Conservation (phyloP, 2,329 filamentous ascomycete genomes). For the Calonectria leucothoes region DNA sequence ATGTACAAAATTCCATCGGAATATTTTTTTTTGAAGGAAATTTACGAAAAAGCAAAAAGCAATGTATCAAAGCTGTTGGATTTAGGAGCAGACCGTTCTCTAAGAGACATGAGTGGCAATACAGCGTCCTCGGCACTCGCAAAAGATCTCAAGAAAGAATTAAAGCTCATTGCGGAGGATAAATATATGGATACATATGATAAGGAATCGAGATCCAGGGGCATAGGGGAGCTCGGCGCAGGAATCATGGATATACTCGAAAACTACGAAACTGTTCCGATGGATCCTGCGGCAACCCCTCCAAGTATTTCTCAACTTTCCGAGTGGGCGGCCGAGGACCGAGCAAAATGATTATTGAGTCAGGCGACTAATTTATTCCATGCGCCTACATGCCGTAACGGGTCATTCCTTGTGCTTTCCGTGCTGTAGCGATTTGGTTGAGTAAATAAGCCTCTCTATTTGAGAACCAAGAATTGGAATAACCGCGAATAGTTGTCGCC, state of each 20-base stretch:
- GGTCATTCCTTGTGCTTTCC: no score
- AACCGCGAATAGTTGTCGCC: no score
- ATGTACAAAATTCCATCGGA: neutral
- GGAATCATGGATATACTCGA: neutral
- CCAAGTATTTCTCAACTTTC: neutral
- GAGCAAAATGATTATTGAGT: no score
- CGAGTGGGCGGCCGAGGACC: neutral
- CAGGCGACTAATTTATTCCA: no score
- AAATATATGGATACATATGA: neutral
- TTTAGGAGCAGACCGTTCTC: neutral
- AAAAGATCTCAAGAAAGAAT: neutral
- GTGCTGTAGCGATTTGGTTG: no score
- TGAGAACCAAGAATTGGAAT: no score
- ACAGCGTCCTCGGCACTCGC: neutral
- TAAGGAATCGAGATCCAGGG: no score
- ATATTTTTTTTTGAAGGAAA: accelerated
- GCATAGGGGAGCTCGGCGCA: no score
- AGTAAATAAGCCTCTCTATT: no score
- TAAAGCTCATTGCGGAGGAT: neutral
- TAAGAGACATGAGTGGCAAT: neutral
- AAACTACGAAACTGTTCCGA: neutral
- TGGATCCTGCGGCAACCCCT: neutral
- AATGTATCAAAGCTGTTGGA: neutral
- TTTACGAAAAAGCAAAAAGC: neutral
- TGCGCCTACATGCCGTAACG: no score